Evolutionary conservation across 1,284 basidiomycete genomes (phyloP), one percentile per base, ranked within the genome.

Genomic region (Dichomitus squalens): DNA sequence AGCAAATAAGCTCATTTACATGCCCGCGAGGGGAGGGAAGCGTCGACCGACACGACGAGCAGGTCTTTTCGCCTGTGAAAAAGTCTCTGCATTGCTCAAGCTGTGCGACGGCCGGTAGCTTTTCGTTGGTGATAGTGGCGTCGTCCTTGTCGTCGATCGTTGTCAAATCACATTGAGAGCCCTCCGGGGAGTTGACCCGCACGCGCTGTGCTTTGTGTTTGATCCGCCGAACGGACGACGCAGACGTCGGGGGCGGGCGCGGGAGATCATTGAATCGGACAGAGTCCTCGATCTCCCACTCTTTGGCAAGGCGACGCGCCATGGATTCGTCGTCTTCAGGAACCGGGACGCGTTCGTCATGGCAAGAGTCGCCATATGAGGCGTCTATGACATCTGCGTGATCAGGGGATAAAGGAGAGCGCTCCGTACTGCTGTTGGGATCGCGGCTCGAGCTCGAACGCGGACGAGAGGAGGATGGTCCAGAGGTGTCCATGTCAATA

Each of bases 251-350:
- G 25, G 41, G 16, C 41, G 7, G n/a, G 16, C 25, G 25, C 7
- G 25, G 41, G 23, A 20, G 20, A 6, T 12, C 21, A 25, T 7
- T 11, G 12, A 29, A n/a, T 44, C 21, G 41, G 16, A n/a, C n/a
- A n/a, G 41, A 44, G 21, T 69, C 67, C 21, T 65, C 63, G 12
- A 61, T 68, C 70, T 65, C 63, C 69, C 71, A 79, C 68, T 80
- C 72, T 33, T 66, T 65, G 8, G 76, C 75, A 16, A 80, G 69
- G 31, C 70, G 69, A 63, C 70, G 72, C 5, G 77, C 79, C 46
- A 80, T 44, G 5, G 71, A 70, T 39, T 72, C 73, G 55, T 77
- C 76, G 48, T 71, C 70, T 40, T 75, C 55, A 18, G 48, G 48
- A n/a, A 11, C 46, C 31, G n/a, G 31, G 3, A 25, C 21, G 25